A percentile compares a stretch with the other conserved stretches of the same genome.
Evolutionary conservation across 495 filamentous ascomycete species (phyloP).

Genomic region (Penicillium lividum): DNA sequence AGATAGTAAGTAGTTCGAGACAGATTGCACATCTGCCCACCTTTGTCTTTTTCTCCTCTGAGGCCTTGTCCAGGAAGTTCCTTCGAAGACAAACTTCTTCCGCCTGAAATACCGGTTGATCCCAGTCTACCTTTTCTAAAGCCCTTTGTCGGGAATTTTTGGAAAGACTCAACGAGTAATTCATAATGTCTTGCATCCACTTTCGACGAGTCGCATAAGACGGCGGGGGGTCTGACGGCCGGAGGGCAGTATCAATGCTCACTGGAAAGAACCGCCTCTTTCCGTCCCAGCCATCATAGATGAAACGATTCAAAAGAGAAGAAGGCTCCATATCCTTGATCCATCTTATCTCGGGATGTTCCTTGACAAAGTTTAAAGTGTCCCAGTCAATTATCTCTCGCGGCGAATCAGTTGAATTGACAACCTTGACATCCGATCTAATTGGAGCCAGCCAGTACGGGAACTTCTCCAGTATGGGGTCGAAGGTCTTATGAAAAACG

Average conservation of each 20-base stretch:
- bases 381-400: constrained; percentile 66
- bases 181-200: constrained; percentile 62
- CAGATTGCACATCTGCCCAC: constrained; percentile 49
- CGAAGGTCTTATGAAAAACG: constrained; percentile 85
- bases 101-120: constrained; percentile 78
- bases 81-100: constrained; percentile 71
- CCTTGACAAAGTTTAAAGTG: constrained; percentile 51
- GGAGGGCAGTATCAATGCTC: constrained; percentile 37
- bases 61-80: constrained; percentile 72
- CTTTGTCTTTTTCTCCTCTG: constrained; percentile 50
- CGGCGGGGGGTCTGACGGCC: constrained; percentile 56
- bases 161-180: constrained; percentile 62
- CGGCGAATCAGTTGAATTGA: background rate
- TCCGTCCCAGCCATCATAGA: constrained; percentile 76
- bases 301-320: constrained; percentile 62
- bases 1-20: constrained; percentile 68
- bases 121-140: constrained; percentile 46
- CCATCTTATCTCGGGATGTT: constrained; percentile 57
- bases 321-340: constrained; percentile 52
- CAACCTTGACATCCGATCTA: background rate
- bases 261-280: constrained; percentile 50
- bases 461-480: constrained; percentile 59
- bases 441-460: constrained; percentile 83
- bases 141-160: constrained; percentile 50
- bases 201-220: constrained; percentile 47